Conservation (phyloP, 139 green algal species). For the Tetradesmus obliquus region DNA sequence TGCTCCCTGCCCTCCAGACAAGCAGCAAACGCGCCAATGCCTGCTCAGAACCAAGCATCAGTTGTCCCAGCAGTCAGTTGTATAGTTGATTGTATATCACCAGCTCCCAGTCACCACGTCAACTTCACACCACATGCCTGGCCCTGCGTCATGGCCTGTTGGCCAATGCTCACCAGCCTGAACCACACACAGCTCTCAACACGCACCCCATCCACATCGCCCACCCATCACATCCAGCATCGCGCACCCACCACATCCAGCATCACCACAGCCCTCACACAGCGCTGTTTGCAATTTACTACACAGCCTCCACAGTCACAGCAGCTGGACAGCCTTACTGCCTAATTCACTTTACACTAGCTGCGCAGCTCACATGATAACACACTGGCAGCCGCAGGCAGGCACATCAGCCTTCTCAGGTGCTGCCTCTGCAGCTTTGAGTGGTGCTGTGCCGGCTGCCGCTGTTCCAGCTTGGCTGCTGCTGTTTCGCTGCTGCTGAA, state of each 20-base stretch:
- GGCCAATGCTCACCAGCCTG: too few species aligned
- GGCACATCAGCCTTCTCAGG: neutral
- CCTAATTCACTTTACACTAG: too few species aligned
- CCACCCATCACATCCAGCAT: neutral
- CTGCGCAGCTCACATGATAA: neutral
- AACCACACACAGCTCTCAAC: too few species aligned
- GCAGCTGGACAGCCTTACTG: neutral
- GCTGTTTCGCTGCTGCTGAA: neutral
- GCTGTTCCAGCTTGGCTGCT: neutral
- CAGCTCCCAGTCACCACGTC: too few species aligned
- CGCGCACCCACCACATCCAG: neutral
- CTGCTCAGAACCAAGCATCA: too few species aligned
- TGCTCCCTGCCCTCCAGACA: too few species aligned
- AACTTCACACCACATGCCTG: too few species aligned
- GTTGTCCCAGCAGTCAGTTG: too few species aligned
- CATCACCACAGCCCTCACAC: neutral
- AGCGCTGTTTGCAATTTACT: neutral
- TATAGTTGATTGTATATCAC: too few species aligned
- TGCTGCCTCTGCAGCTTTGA: neutral
- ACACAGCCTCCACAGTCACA: neutral
- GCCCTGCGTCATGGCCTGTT: too few species aligned
- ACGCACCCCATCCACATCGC: neutral
- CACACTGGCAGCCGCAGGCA: slow-evolving; percentile 3
- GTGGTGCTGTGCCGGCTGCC: neutral
- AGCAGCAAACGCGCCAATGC: too few species aligned